Conservation (phyloP, 1,139 yeast genomes). For the Kodamaea sp. region DNA sequence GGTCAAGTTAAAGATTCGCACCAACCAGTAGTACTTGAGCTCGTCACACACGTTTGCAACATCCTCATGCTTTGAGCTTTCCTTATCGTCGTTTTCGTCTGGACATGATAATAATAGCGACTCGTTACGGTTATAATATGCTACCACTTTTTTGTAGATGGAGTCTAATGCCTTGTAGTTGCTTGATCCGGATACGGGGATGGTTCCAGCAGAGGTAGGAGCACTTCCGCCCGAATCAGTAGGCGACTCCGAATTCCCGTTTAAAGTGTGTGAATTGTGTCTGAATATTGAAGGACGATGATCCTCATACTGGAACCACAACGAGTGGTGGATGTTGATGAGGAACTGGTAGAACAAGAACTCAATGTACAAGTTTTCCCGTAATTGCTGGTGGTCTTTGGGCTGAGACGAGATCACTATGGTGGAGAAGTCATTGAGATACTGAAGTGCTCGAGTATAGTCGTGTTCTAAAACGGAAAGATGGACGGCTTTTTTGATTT, state of each 20-base stretch:
- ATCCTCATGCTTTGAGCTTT: background rate
- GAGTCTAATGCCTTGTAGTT: conserved; percentile 17
- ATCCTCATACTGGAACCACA: conserved; percentile 21
- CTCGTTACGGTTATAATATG: conserved; percentile 27
- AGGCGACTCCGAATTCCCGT: background rate
- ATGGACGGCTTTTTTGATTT: conserved; percentile 10
- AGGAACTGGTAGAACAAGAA: conserved; percentile 27
- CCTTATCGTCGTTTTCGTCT: background rate
- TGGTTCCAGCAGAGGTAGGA: background rate
- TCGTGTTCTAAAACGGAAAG: conserved; percentile 20
- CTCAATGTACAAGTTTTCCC: conserved; percentile 27
- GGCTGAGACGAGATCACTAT: conserved; percentile 27
- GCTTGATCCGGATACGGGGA: conserved; percentile 1
- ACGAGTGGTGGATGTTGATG: conserved; percentile 20
- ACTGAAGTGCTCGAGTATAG: conserved; percentile 21
- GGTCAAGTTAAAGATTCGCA: conserved; percentile 23
- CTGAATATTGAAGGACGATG: too few relatives aligned
- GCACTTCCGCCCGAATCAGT: background rate
- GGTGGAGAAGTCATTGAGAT: conserved; percentile 20
- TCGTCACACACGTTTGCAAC: conserved; percentile 13
- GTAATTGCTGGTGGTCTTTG: conserved; percentile 20
- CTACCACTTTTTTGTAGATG: conserved; percentile 21
- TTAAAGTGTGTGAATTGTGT: too few relatives aligned
- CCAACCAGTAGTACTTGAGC: conserved; percentile 23
- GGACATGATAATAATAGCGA: conserved; percentile 11